These are phyloP conservation scores for Penicillium atrosanguineum DNA, from an alignment of 495 filamentous ascomycete genomes.

Conservation along the genomic window DNA sequence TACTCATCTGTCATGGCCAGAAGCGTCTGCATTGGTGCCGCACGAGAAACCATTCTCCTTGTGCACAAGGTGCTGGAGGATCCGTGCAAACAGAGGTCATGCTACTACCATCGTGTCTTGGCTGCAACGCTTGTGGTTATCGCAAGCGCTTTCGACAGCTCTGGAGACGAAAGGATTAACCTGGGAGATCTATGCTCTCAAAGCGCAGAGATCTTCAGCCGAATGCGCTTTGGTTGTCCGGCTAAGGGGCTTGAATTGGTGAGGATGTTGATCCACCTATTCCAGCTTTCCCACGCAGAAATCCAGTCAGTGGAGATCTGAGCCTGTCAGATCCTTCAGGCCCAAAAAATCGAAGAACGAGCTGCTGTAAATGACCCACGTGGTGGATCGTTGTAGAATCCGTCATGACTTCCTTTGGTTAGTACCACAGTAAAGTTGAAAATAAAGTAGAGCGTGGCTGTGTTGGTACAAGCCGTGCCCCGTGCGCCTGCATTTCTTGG, in stretches of 20 bases:
- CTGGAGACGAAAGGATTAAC: neutral
- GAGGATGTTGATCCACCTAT: too few species aligned
- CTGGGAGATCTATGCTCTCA: slow-evolving; percentile 1
- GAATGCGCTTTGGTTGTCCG: neutral
- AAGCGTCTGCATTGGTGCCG: slow-evolving; percentile 9
- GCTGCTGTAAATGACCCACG: too few species aligned
- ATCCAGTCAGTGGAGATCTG: too few species aligned
- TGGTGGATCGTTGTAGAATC: too few species aligned
- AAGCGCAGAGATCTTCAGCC: neutral
- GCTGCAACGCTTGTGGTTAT: neutral
- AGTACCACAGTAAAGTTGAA: neutral
- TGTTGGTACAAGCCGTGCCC: neutral
- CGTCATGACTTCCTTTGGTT: too few species aligned
- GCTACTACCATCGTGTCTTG: slow-evolving; percentile 5
- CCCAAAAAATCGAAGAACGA: too few species aligned
- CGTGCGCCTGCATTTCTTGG: neutral
- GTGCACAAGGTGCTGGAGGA: slow-evolving; percentile 2
- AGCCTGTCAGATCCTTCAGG: too few species aligned
- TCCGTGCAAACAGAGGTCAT: neutral
- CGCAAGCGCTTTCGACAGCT: neutral
- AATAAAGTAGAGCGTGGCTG: neutral
- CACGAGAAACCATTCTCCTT: slow-evolving; percentile 6
- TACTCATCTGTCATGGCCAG: slow-evolving; percentile 11
- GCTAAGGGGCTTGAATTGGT: neutral
- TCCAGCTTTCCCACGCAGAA: too few species aligned